phyloP scores from a whole-genome alignment of 257 asterid genomes.

The Nicotiana tomentosiformis region DNA sequence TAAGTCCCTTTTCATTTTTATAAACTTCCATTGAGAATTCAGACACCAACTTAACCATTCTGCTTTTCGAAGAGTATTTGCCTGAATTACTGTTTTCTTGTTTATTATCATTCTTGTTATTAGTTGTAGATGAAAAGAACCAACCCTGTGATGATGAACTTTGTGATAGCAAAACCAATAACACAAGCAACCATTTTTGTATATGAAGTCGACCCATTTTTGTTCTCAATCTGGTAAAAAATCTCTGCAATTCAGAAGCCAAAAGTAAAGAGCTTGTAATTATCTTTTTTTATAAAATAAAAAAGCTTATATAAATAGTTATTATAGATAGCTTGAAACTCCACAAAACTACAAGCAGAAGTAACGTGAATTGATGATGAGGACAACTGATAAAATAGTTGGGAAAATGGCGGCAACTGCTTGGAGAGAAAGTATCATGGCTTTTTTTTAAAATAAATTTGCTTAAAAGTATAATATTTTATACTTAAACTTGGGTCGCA shows the following conservation, averaged over 20 bases:
- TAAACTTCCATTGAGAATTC: slow-evolving; percentile 61
- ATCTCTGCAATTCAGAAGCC: neutral
- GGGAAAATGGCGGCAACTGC: neutral
- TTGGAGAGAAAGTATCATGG: neutral
- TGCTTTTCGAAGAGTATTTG: neutral
- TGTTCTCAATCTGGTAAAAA: neutral
- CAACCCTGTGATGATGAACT: slow-evolving; percentile 28
- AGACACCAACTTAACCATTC: slow-evolving; percentile 17
- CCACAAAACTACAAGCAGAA: neutral
- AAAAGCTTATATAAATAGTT: too few species aligned
- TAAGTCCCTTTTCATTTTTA: slow-evolving; percentile 39
- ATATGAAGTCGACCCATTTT: neutral
- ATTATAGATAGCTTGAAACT: neutral
- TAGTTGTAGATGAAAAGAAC: slow-evolving; percentile 32
- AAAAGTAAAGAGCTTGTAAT: neutral
- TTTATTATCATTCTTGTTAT: slow-evolving; percentile 5
- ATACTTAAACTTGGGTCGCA: too few species aligned
- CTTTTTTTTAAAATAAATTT: too few species aligned
- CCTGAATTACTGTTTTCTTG: neutral
- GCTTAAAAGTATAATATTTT: too few species aligned
- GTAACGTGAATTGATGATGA: neutral
- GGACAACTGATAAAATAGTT: too few species aligned
- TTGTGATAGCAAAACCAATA: slow-evolving; percentile 33
- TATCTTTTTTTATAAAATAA: neutral
- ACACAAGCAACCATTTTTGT: neutral